Conservation (phyloP, 202 grass and related monocot species). For the Eragrostis tef region DNA sequence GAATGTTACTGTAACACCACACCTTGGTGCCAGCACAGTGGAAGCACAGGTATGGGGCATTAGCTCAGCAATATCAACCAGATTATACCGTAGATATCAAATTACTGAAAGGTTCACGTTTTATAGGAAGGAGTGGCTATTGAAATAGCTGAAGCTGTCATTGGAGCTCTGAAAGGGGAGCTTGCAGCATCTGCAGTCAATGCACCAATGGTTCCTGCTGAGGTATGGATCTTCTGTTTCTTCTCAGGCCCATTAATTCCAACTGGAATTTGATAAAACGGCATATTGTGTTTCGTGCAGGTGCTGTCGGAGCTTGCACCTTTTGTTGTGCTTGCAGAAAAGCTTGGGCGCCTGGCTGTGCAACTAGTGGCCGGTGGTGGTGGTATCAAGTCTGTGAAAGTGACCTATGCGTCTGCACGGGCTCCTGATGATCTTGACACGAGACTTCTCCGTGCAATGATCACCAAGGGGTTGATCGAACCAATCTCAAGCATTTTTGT, state of each 20-base stretch:
- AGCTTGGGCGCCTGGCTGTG: constrained; percentile 77
- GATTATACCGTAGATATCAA: background rate
- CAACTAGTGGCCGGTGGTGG: constrained; percentile 85
- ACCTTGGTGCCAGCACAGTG: constrained; percentile 91
- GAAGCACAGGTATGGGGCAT: constrained; percentile 77
- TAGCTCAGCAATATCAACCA: constrained; percentile 22
- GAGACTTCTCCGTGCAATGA: constrained; percentile 85
- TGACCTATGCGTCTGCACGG: constrained; percentile 73
- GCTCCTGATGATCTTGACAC: constrained; percentile 88
- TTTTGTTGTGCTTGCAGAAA: constrained; percentile 75
- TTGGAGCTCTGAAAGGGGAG: constrained; percentile 92
- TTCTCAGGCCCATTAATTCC: background rate
- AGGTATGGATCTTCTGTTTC: constrained; percentile 52
- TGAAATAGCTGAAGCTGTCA: constrained; percentile 95
- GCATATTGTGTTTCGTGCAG: constrained; percentile 44
- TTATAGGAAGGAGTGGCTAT: constrained; percentile 86
- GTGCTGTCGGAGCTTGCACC: constrained; percentile 87
- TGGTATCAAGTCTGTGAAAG: constrained; percentile 89
- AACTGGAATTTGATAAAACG: background rate
- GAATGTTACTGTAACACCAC: constrained; percentile 87
- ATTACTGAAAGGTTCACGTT: constrained; percentile 34
- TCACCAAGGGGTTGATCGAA: constrained; percentile 89
- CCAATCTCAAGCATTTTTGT: constrained; percentile 82
- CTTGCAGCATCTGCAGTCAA: constrained; percentile 91
- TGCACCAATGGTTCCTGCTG: constrained; percentile 86